These are phyloP conservation scores for Phoma sp. DNA, from an alignment of 2,329 filamentous ascomycete genomes.

Conservation along the genomic window DNA sequence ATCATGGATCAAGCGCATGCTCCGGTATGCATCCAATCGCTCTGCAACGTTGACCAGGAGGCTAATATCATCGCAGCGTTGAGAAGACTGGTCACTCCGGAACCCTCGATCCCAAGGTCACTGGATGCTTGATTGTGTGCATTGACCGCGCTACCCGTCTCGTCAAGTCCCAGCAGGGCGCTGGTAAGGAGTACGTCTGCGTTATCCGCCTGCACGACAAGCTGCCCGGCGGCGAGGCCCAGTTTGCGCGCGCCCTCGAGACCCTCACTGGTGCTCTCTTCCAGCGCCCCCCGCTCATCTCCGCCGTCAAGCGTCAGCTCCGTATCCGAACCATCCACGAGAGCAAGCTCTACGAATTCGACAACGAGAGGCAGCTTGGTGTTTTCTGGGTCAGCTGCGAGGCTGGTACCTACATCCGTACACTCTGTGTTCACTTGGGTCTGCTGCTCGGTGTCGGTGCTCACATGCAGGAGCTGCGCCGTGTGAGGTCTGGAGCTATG, in stretches of 20 bases:
- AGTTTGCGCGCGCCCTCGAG: slow-evolving; percentile 92
- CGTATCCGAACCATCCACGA: slow-evolving; percentile 98
- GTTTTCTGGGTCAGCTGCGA: slow-evolving; percentile 99
- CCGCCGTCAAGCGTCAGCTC: slow-evolving; percentile 97
- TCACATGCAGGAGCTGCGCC: slow-evolving; percentile 97
- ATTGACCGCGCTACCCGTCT: slow-evolving; percentile 96
- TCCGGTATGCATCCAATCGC: slow-evolving; percentile 65
- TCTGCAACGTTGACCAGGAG: neutral
- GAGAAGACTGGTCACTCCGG: slow-evolving; percentile 99
- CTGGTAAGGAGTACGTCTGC: slow-evolving; percentile 98
- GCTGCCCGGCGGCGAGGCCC: slow-evolving; percentile 88
- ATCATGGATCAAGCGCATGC: slow-evolving; percentile 98
- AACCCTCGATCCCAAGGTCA: slow-evolving; percentile 98
- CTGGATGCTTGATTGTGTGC: slow-evolving; percentile 91
- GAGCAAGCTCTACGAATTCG: slow-evolving; percentile 93
- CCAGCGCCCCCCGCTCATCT: slow-evolving; percentile 96
- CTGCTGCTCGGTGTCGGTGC: slow-evolving; percentile 81
- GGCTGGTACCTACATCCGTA: slow-evolving; percentile 98
- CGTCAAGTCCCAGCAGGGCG: slow-evolving; percentile 98
- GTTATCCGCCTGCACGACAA: slow-evolving; percentile 96
- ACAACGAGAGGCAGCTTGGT: slow-evolving; percentile 95
- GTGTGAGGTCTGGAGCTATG: slow-evolving; percentile 95
- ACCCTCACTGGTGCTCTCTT: slow-evolving; percentile 96
- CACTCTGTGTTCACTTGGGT: slow-evolving; percentile 92
- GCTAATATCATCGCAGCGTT: slow-evolving; percentile 60